Percentiles rank a stretch among this genome's conserved stretches.
Evolutionary conservation across 148 eudicot genomes (phyloP).

Genomic region (Vaccinium myrtillus): DNA sequence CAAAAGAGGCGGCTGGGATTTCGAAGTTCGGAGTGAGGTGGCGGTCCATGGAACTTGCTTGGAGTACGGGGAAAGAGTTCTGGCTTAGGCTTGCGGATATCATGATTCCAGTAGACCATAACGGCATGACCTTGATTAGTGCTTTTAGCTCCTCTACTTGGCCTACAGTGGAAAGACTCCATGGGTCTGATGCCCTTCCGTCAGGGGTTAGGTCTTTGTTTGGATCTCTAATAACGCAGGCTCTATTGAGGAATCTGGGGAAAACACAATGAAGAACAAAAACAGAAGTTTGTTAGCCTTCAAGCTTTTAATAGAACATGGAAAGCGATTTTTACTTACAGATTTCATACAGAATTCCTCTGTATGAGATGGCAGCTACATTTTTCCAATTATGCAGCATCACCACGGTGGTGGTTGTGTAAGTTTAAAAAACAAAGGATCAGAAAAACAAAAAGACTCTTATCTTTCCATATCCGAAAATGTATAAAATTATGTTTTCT

Average conservation of each 20-base stretch:
- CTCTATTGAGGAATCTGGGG: constrained; percentile 62
- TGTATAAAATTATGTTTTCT: not conserved
- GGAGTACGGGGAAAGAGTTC: constrained; percentile 48
- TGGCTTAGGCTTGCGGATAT: constrained; percentile 31
- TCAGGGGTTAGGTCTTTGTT: constrained; percentile 32
- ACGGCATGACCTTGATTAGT: constrained; percentile 47
- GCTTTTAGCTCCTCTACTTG: constrained; percentile 68
- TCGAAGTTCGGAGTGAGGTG: constrained; percentile 44
- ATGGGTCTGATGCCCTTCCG: constrained; percentile 38
- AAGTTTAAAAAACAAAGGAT: not conserved
- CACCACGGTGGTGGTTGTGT: not conserved
- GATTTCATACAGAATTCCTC: too few species aligned
- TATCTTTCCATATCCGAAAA: not conserved
- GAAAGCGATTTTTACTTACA: not conserved
- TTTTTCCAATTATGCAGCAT: not conserved
- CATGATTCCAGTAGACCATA: constrained; percentile 62
- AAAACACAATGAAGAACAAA: not conserved
- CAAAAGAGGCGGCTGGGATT: constrained; percentile 63
- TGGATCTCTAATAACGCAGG: constrained; percentile 48
- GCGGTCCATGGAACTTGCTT: constrained; percentile 63
- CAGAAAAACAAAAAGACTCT: too few species aligned
- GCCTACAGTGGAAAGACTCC: constrained; percentile 56
- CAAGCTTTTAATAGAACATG: not conserved
- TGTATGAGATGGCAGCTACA: not conserved
- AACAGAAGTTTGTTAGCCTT: not conserved